Evolutionary conservation across 202 grass and related monocot species (phyloP), one percentile per base, ranked within the genome.

Genomic region (Bolboschoenoplectus hybrid): DNA sequence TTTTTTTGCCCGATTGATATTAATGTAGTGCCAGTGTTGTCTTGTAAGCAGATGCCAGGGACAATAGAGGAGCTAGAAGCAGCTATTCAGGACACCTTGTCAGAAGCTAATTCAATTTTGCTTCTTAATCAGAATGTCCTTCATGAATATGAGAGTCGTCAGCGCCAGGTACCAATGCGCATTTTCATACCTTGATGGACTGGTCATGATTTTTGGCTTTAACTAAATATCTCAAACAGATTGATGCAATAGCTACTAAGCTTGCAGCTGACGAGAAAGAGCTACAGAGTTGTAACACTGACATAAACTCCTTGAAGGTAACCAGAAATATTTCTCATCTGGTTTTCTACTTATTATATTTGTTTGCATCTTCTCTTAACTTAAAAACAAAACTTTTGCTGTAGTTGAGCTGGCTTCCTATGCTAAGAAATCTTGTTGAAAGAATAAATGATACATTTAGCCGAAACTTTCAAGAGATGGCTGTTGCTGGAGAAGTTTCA

Each of bases 381-480:
- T 67, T 81, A 26, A 41, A 46, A 8, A 12, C 73, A 67, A 81
- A 64, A 72, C 50, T 17, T 7, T 32, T 88, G 14, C 78, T 86
- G 44, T 85, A 98, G 96, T 90, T 86, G 79, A 98, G 90, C 85
- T 98, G 96, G 96, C 90, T 98, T 81, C 96, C 90, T 50, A 94
- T 90, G 62, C 82, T 98, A 85, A 88, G 87, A 40, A 77, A 61
- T 73, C 91, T 98, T 82, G 91, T 98, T 81, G 84, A 89, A 73
- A 94, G 89, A 92, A 98, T 95, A 94, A 98, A 95, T 55, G 90
- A 89, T 44, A 98, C 91, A 32, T 98, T 95, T 82, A 90, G 93
- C 87, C 89, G 7, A 78, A 98, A 98, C 85, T 98, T 98, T 87
- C 96, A 95, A 94, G 96, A 98, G 86, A 98, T 98, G 96, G 93